These are phyloP conservation scores for Westerdykella sp. DNA, from an alignment of 2,329 filamentous ascomycete genomes.

Conservation along the genomic window DNA sequence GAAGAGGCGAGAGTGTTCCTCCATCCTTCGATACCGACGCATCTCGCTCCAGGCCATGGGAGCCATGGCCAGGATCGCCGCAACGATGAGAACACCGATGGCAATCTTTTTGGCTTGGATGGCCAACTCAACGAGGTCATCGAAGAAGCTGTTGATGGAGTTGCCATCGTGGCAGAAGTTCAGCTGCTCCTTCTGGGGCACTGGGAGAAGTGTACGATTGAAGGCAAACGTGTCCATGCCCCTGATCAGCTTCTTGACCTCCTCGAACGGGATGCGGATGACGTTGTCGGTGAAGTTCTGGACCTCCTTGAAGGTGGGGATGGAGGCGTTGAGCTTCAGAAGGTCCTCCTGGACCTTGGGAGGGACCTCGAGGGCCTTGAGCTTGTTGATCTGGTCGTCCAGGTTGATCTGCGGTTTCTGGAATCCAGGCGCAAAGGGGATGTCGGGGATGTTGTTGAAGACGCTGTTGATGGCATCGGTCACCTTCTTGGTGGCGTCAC, in stretches of 20 bases:
- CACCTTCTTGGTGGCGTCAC: slow-evolving; percentile 32
- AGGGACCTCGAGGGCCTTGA: slow-evolving; percentile 65
- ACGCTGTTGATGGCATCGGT: slow-evolving; percentile 35
- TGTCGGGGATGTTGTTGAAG: slow-evolving; percentile 35
- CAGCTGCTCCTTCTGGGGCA: slow-evolving; percentile 75
- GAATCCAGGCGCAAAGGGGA: slow-evolving; percentile 37
- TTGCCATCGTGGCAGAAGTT: slow-evolving; percentile 85
- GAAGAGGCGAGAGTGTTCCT: slow-evolving; percentile 62
- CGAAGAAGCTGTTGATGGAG: slow-evolving; percentile 77
- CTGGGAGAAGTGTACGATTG: slow-evolving; percentile 69
- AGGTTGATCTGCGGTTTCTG: slow-evolving; percentile 58
- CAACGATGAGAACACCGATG: slow-evolving; percentile 64
- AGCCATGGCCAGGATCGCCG: slow-evolving; percentile 66
- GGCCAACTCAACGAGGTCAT: slow-evolving; percentile 61
- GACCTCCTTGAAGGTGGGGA: slow-evolving; percentile 78
- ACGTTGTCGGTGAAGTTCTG: slow-evolving; percentile 72
- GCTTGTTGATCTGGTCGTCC: slow-evolving; percentile 54
- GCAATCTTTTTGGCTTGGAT: slow-evolving; percentile 66
- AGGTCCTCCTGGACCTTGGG: slow-evolving; percentile 63
- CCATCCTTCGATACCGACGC: slow-evolving; percentile 66
- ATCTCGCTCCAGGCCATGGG: slow-evolving; percentile 80
- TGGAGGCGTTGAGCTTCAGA: slow-evolving; percentile 64
- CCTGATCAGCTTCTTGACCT: slow-evolving; percentile 69
- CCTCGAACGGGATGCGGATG: slow-evolving; percentile 72
- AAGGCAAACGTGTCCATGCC: slow-evolving; percentile 70